These are phyloP conservation scores for Daldinia childiae DNA, from an alignment of 495 filamentous ascomycete species.

Conservation along the genomic window DNA sequence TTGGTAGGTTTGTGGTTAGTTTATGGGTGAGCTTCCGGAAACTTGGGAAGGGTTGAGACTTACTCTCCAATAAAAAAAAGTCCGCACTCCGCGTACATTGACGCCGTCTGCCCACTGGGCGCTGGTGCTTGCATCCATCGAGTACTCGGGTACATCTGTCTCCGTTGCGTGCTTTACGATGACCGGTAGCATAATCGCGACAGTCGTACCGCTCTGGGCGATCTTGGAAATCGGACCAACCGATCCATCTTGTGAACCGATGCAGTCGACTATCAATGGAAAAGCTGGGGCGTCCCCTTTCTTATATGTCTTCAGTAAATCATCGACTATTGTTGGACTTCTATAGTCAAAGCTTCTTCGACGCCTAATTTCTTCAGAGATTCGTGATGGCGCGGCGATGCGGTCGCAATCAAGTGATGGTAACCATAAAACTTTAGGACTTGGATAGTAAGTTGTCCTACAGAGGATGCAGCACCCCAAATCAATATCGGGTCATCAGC, in stretches of 20 bases:
- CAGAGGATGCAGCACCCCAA: slow-evolving; percentile 64
- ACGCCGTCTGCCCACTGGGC: slow-evolving; percentile 60
- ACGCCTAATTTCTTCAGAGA: slow-evolving; percentile 55
- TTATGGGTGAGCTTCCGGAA: not conserved
- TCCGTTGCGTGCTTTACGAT: slow-evolving; percentile 57
- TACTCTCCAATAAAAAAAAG: slow-evolving; percentile 58
- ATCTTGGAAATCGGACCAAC: slow-evolving; percentile 55
- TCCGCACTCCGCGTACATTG: slow-evolving; percentile 58
- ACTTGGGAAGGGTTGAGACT: slow-evolving; percentile 14
- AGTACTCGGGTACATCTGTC: slow-evolving; percentile 53
- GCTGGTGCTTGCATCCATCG: slow-evolving; percentile 50
- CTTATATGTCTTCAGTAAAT: slow-evolving; percentile 41
- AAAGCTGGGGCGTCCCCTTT: slow-evolving; percentile 42
- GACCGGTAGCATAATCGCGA: slow-evolving; percentile 63
- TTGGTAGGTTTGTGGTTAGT: slow-evolving; percentile 3
- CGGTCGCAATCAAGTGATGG: slow-evolving; percentile 56
- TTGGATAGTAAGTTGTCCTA: slow-evolving; percentile 60
- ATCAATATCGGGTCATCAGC: slow-evolving; percentile 54
- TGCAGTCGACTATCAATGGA: slow-evolving; percentile 62
- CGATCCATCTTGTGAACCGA: slow-evolving; percentile 56
- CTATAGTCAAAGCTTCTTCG: slow-evolving; percentile 58
- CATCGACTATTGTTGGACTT: slow-evolving; percentile 46
- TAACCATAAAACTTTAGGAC: slow-evolving; percentile 62
- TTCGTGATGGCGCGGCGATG: slow-evolving; percentile 55
- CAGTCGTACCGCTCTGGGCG: slow-evolving; percentile 53